Base-by-base conservation (phyloP, 192 early-diverging fungal genomes). In the Coemansia pectinata region DNA sequence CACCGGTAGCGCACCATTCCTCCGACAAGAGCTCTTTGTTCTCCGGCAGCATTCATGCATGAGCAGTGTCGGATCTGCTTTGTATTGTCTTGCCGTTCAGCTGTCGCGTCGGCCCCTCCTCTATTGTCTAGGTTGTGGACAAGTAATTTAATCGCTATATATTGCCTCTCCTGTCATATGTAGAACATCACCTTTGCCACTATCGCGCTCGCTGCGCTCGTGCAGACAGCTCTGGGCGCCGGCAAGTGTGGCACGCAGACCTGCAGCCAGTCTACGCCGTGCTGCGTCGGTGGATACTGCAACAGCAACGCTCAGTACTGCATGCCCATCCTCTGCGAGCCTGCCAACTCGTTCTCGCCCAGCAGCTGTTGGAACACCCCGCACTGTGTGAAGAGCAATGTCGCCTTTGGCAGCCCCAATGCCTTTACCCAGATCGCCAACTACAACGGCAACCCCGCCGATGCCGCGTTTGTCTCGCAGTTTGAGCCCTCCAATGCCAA, bases 381-480 rank as follows among this genome's bases (percentile, higher is more conserved):
- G 27, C 73, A 74, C 66, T 85, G 83, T 36, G 78, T 85, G n/a
- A 66, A 77, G 60, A 45, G 39, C 34, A 75, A 60, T 60, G 63
- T 73, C 34, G 68, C 38, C 59, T 85, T 85, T 65, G 36, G 41
- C 38, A 69, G 65, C 70, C 15, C 48, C 61, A 68, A 67, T 67
- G 34, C 76, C 19, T 78, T 78, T 57, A 70, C 72, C 41, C 66
- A 70, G 63, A 65, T 67, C 50, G 71, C 65, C 57, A 67, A 84
- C 63, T 89, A 79, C 70, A 72, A 69, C 15, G 88, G 88, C 40
- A 76, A 89, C 58, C 88, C 88, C 4, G 73, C 74, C 38, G 72
- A 67, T 9, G 71, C 79, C 0, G 65, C 71, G 17, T 87, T 85
- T 83, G 67, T 78, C 11, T 86, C 85, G 40, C 79, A 89, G 45